phyloP scores from a whole-genome alignment of 2,329 filamentous ascomycete genomes.

The Trichoderma sp. region DNA sequence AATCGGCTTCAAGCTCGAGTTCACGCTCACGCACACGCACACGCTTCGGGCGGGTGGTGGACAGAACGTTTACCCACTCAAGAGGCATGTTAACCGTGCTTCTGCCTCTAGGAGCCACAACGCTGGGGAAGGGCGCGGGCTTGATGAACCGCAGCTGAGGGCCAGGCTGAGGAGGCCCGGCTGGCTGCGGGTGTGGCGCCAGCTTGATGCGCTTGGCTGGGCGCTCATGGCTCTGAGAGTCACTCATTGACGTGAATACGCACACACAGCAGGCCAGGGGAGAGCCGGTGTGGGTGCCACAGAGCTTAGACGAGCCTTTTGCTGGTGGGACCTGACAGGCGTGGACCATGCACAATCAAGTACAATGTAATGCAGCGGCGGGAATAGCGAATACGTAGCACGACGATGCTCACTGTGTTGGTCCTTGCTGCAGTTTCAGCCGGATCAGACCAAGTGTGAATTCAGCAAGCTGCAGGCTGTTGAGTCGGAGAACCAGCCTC shows the following conservation, averaged over 20 bases:
- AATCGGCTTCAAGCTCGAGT: neutral
- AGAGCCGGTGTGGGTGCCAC: slow-evolving; percentile 12
- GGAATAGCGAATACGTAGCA: neutral
- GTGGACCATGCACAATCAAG: slow-evolving; percentile 1
- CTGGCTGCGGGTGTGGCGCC: slow-evolving; percentile 14
- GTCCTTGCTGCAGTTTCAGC: neutral
- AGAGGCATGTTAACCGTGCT: neutral
- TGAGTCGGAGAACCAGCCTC: neutral
- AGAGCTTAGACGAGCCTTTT: neutral
- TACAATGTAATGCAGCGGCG: neutral
- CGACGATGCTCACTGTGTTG: neutral
- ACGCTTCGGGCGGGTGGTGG: neutral
- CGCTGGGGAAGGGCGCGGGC: neutral
- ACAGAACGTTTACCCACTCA: neutral
- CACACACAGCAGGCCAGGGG: slow-evolving; percentile 10
- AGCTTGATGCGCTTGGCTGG: slow-evolving; percentile 33
- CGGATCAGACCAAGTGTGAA: neutral
- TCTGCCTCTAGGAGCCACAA: neutral
- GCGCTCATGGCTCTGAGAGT: slow-evolving; percentile 24
- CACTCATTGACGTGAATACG: slow-evolving; percentile 27
- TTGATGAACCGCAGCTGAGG: neutral
- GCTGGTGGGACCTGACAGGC: neutral
- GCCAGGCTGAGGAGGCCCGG: neutral
- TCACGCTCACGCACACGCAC: neutral
- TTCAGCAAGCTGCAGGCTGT: neutral